Evolutionary conservation across 768 basidiomycete species (phyloP), one percentile per base, ranked within the genome.

Genomic region (Boletus sp.): DNA sequence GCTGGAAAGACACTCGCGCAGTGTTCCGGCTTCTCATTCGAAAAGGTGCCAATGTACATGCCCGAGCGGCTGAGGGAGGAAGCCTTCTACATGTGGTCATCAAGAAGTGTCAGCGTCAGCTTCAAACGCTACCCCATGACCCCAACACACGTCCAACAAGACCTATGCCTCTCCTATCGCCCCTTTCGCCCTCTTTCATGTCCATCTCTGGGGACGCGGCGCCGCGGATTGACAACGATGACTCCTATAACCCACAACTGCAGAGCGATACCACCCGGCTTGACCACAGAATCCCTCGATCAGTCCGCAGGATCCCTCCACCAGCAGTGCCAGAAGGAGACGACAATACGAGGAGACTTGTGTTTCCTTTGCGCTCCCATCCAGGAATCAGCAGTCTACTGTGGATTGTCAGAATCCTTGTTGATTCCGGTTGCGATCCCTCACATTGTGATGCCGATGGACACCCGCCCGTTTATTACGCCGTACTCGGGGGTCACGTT

Each of bases 351-450:
- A 4, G 23, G 23, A 23, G 23, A 23, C 23, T 4, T 23, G 2
- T 23, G 23, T 23, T 2, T 23, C 23, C 23, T 23, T 23, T 4
- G 23, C 4, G 4, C 23, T 2, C 23, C 23, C 4, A 23, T 23
- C 23, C 23, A 23, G 23, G 23, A 23, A 2, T 23, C 23, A 4
- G 23, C 5, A 11, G 4, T 49, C 49, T 8, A 19, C 13, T 49
- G 46, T 15, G 13, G 0, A 27, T 33, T 10, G 5, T 51, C 29
- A 14, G 27, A 29, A 1, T 51, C 6, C 47, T 57, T 13, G 43
- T 57, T 7, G 7, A 15, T 30, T 23, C 39, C 1, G 56, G 56
- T 19, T 51, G 56, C 15, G 23, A 57, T 42, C 56, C 48, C 14
- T 51, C 43, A 4, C 29, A 21, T 7, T 32, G 55, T 13, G 47